Conservation (phyloP, 129 eudicot species). For the Mikania micrantha region DNA sequence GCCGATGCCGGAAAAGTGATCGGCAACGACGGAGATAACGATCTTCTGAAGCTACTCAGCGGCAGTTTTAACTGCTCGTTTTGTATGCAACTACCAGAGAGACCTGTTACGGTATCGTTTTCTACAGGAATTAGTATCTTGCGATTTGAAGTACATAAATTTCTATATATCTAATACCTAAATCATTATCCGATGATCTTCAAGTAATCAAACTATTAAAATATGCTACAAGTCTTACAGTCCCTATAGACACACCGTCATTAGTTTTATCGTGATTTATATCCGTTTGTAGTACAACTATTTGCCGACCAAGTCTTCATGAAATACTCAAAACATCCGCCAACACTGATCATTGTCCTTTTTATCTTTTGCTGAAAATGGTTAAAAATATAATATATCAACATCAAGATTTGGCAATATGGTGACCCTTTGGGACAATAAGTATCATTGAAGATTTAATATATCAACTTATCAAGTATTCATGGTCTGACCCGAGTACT, state of each 20-base stretch:
- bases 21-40: slow-evolving; percentile 16
- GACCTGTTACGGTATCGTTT: slow-evolving; percentile 62
- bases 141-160: background rate
- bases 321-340: background rate
- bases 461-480: background rate
- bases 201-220: no score
- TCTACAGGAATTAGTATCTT: background rate
- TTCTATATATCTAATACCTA: slow-evolving; percentile 10
- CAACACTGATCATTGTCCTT: background rate
- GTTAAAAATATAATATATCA: slow-evolving; percentile 11
- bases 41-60: slow-evolving; percentile 45
- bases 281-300: slow-evolving; percentile 1
- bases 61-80: slow-evolving; percentile 63
- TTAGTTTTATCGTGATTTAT: slow-evolving; percentile 17
- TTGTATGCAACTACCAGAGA: slow-evolving; percentile 80
- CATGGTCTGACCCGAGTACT: slow-evolving; percentile 4
- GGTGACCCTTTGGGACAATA: slow-evolving; percentile 17
- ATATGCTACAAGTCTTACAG: background rate
- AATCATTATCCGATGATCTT: background rate
- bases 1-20: slow-evolving; percentile 8
- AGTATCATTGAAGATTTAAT: background rate
- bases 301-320: slow-evolving; percentile 2
- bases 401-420: slow-evolving; percentile 9
- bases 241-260: background rate
- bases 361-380: slow-evolving; percentile 16